Evolutionary conservation across 495 filamentous ascomycete species (phyloP), one percentile per base, ranked within the genome.

Genomic region (Lasiosphaeria ovina): DNA sequence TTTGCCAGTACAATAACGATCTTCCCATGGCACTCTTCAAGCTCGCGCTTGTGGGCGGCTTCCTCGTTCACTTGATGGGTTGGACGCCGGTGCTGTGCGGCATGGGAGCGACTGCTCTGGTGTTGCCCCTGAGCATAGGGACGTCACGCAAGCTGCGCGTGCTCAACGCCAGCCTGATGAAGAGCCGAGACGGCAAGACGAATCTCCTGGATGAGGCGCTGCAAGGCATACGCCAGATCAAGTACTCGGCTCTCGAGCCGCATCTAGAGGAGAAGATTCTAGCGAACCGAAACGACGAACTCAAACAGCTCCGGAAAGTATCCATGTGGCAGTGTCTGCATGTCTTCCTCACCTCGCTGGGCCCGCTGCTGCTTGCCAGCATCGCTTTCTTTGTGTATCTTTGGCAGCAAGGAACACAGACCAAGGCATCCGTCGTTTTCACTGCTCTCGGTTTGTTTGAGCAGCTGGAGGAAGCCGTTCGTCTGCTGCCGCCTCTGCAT

Each of bases 171-270:
- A 73, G 76, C 12, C 72, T 91, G 14, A 91, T 91, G 89, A 87
- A 85, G 64, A 74, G 79, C 9, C 78, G 87, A 57, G 89, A 92
- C 69, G 72, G 76, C 11, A 90, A 90, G 59, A 83, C 89, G 68
- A 79, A 79, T 0, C 75, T 89, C 4, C 74, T 91, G 7, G 88
- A 86, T 0, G 89, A 92, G 67, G 88, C 86, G 0, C 66, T 92
- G 8, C 82, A 87, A 60, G 89, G 85, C 54, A 91, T 92, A 63
- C 79, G 89, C 10, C 89, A 91, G 67, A 87, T 92, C 68, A 89
- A 90, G 59, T 89, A 89, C 65, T 87, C 87, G 1, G 89, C 87
- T 4, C 67, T 88, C 8, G 89, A 92, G 67, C 63, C 72, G 24
- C 79, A 85, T 59, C 91, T 89, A 87, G 79, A 89, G 66, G 71